Base-by-base conservation (phyloP, 1,139 yeast genomes). In the Kluyveromyces sp. region DNA sequence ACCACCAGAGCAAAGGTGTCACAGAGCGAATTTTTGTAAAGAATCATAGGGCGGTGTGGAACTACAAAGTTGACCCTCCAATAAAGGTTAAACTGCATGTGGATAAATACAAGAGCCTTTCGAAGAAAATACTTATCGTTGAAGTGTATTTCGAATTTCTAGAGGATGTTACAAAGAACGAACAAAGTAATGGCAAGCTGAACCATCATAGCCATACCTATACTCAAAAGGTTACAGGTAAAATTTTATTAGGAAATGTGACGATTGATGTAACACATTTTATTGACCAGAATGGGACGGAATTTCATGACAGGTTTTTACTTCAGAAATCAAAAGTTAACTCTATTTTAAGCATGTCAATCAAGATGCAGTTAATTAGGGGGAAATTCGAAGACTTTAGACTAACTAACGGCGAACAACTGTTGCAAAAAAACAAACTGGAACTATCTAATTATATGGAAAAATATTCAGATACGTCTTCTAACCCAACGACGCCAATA, bases 251-350 rank as follows among this genome's bases (percentile, higher is more conserved):
- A 41, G 98, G 98, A 2, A 64, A 67, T 27, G 70, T 88, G 25
- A 79, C 74, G 42, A 66, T 90, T 39, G 84, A 89, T 59, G 63
- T 90, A 45, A 69, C 92, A 0, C 95, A 88, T 57, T 87, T 82
- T 59, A 77, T 81, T 33, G 77, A 78, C 51, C 75, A 74, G 45
- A 69, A 70, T 31, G 78, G 77, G 41, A 74, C 76, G 15, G 70
- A 71, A 34, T 52, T 58, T 25, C 73, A 78, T 25, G 75, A 81
- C 47, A 75, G 83, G 53, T 87, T 84, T 57, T 67, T 90, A 45
- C 68, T 90, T 41, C 82, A 82, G 55, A 77, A 86, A 34, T 83
- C 95, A 7, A 87, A 87, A 55, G 81, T 90, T 26, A 90, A 92
- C 63, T 82, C 95, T 4, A 82, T 89, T 39, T 66, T 87, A 39